Base-by-base conservation (phyloP, 2,329 filamentous ascomycete species). In the Apiospora sp. region DNA sequence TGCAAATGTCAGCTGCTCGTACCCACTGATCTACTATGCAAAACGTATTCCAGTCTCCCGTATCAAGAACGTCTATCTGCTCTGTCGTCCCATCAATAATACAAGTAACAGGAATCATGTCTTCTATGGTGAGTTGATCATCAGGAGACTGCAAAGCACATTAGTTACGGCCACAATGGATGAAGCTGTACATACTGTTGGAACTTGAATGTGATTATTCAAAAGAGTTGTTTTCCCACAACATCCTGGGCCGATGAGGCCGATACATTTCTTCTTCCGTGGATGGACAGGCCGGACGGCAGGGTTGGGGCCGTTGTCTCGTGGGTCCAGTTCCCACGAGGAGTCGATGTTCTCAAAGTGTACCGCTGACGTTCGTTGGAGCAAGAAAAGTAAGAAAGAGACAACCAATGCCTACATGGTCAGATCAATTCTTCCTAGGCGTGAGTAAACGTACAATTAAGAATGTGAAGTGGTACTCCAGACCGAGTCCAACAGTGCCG, bases 381-480 rank as follows among this genome's bases (percentile, higher is more conserved):
- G 46, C 46, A 49, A 22, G 46, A 49, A 22, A 49, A 49, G 19
- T 22, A 49, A 49, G 22, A n/a, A n/a, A 49, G 46, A 49, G 5
- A n/a, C 19, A 10, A 49, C 5, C 46, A 49, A n/a, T 22, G 46
- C 46, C 46, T 49, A 49, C 19, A 49, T 22, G 46, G 46, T 49
- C 19, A 49, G 46, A 22, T 1, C 7, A 5, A 3, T 49, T n/a
- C 46, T 49, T 49, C 46, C 46, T 49, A 49, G 19, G 22, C 22
- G 46, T 49, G 46, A 49, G 46, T 49, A n/a, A 49, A 49, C 46
- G 46, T 49, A 49, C 46, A 49, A 49, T 49, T 49, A 49, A 49
- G 46, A 49, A 49, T 49, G 46, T n/a, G 22, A 49, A 49, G 46
- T 49, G 46, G 46, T 49, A 49, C 22, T n/a, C 46, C 46, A 49